Percentiles rank a stretch among this genome's conserved stretches.
These are phyloP conservation scores for Backusella australiensis DNA, from an alignment of 192 early-diverging fungal species.

Conservation along the genomic window DNA sequence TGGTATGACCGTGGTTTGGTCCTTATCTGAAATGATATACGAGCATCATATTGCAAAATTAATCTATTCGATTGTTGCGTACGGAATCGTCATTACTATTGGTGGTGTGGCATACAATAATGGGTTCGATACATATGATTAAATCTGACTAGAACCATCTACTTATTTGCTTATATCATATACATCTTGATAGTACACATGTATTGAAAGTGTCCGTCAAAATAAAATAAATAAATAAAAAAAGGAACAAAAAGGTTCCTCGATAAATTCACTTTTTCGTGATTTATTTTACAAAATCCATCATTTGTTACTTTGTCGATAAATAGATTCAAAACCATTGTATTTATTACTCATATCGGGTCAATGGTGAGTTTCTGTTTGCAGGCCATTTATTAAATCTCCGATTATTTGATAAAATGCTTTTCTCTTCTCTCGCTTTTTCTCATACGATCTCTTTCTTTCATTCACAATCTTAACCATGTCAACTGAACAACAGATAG, in stretches of 20 bases:
- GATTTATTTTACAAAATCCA: too few species aligned
- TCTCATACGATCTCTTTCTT: neutral
- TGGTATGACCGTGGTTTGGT: neutral
- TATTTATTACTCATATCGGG: too few species aligned
- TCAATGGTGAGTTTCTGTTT: too few species aligned
- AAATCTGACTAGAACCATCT: neutral
- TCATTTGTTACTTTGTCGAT: too few species aligned
- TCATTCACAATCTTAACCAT: neutral
- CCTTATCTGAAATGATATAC: slow-evolving; percentile 8
- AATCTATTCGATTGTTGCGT: neutral
- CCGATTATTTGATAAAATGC: neutral
- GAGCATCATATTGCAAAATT: neutral
- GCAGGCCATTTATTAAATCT: too few species aligned
- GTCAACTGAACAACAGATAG: slow-evolving; percentile 17
- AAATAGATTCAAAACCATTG: too few species aligned
- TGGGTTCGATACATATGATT: slow-evolving; percentile 3
- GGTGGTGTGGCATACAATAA: neutral
- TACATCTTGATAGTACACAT: too few species aligned
- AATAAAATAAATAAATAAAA: too few species aligned
- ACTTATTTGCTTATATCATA: too few species aligned
- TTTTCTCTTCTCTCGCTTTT: neutral
- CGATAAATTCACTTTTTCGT: too few species aligned
- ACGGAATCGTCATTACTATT: neutral
- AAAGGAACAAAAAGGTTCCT: too few species aligned
- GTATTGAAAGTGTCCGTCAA: too few species aligned